Evolutionary conservation across 2,329 filamentous ascomycete species (phyloP), one percentile per base, ranked within the genome.

Genomic region (Aspergillus pseudonomiae): DNA sequence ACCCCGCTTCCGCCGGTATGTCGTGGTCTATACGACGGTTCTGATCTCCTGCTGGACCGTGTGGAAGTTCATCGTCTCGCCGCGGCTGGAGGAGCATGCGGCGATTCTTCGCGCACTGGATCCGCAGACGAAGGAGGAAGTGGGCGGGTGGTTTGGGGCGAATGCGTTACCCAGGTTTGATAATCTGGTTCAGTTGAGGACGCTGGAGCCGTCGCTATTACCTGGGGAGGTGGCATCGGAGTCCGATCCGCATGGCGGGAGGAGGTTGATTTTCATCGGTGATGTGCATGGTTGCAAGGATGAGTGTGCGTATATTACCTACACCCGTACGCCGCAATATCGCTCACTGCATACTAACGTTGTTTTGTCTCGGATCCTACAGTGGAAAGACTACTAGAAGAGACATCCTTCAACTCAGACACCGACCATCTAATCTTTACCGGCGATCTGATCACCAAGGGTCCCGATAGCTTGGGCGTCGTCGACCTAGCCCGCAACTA

Each of bases 201-300:
- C 79, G 16, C 69, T 89, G 66, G 81, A 86, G 67, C 68, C 78
- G 30, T 68, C 74, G 4, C 73, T 84, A 56, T 66, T 86, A 14
- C 85, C 85, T 12, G 73, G 75, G 34, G 61, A 68, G 26, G 60
- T 60, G 26, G 56, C 68, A 11, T 57, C 58, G 7, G 56, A 64
- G 28, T 14, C 43, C 12, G 67, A 54, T 1, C 21, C 57, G 43
- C 60, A 74, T 48, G 76, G 67, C 62, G 57, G 80, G 26, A 87
- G 85, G 60, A 83, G 93, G 21, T 81, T 99, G 28, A 82, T 98
- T 39, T 83, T 98, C 65, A 83, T 98, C 39, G 94, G 95, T 60
- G 95, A 99, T 79, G 92, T 98, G 16, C 94, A 98, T 80, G 95
- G 95, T 56, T 95, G 95, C 82, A 87, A 87, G 69, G 76, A 85